phyloP scores from a whole-genome alignment of 1,284 basidiomycete species.

The Takashimella tepidaria region DNA sequence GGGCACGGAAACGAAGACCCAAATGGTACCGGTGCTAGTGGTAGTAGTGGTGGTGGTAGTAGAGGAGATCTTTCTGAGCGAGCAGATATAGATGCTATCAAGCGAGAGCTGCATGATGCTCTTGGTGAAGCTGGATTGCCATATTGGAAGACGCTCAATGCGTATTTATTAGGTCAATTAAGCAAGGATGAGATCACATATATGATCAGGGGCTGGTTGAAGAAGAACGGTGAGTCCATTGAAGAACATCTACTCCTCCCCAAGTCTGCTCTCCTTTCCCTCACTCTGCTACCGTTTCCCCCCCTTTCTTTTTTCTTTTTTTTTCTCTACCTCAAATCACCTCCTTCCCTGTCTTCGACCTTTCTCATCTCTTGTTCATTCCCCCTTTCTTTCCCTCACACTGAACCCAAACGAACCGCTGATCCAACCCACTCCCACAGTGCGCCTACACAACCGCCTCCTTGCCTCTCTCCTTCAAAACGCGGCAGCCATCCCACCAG shows the following conservation, averaged over 20 bases:
- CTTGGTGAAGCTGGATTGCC: slow-evolving; percentile 63
- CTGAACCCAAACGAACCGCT: too few relatives aligned
- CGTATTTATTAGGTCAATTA: slow-evolving; percentile 43
- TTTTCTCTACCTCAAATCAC: neutral
- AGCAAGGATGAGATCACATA: slow-evolving; percentile 38
- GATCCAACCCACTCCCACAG: too few relatives aligned
- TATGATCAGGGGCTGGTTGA: slow-evolving; percentile 38
- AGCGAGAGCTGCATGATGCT: slow-evolving; percentile 71
- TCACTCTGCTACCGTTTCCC: too few relatives aligned
- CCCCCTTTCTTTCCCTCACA: too few relatives aligned
- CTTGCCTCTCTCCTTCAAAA: slow-evolving; percentile 43
- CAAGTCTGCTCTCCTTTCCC: too few relatives aligned
- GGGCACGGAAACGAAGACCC: too few relatives aligned
- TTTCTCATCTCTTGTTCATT: too few relatives aligned
- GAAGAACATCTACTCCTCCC: too few relatives aligned
- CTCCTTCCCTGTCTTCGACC: too few relatives aligned
- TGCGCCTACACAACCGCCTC: slow-evolving; percentile 43
- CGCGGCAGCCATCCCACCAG: slow-evolving; percentile 22
- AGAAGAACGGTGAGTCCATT: slow-evolving; percentile 38
- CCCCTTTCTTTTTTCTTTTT: neutral
- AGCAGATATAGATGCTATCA: slow-evolving; percentile 49
- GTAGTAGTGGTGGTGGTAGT: too few relatives aligned
- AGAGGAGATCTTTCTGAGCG: neutral
- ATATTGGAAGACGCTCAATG: slow-evolving; percentile 46
- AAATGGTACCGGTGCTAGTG: too few relatives aligned